These are phyloP conservation scores for Solanum hybrid DNA, from an alignment of 305 asterid species.

Conservation along the genomic window DNA sequence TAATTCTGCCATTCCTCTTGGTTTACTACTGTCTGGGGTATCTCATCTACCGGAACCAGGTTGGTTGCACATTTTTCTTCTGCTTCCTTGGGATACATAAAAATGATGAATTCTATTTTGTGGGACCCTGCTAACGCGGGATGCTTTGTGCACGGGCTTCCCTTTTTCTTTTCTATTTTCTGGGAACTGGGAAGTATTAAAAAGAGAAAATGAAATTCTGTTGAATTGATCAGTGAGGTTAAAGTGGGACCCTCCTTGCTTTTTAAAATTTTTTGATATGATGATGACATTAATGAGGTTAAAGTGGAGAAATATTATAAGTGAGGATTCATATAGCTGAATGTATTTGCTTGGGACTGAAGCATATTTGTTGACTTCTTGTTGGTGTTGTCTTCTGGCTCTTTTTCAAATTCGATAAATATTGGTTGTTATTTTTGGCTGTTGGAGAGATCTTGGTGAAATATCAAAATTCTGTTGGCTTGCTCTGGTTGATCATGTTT, in stretches of 20 bases:
- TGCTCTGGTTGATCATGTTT: background rate
- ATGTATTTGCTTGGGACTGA: background rate
- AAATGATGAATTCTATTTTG: background rate
- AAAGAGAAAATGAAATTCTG: background rate
- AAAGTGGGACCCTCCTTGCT: background rate
- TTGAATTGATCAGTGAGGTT: background rate
- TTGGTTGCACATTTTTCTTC: conserved; percentile 22
- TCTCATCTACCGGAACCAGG: conserved; percentile 89
- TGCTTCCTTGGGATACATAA: background rate
- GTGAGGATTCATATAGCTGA: background rate
- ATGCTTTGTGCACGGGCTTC: background rate
- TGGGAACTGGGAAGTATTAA: background rate
- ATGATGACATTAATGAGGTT: background rate
- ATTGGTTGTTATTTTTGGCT: background rate
- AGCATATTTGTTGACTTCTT: background rate
- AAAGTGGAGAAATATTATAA: background rate
- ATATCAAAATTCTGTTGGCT: background rate
- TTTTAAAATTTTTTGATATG: background rate
- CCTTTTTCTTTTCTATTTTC: background rate
- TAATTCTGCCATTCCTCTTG: conserved; percentile 83
- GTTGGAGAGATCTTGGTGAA: background rate
- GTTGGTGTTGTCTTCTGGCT: background rate
- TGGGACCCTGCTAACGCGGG: background rate
- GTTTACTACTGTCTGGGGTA: conserved; percentile 78
- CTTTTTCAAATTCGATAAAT: background rate